phyloP scores from a whole-genome alignment of 176 grass and related monocot species.

The Metroxylon sagu region DNA sequence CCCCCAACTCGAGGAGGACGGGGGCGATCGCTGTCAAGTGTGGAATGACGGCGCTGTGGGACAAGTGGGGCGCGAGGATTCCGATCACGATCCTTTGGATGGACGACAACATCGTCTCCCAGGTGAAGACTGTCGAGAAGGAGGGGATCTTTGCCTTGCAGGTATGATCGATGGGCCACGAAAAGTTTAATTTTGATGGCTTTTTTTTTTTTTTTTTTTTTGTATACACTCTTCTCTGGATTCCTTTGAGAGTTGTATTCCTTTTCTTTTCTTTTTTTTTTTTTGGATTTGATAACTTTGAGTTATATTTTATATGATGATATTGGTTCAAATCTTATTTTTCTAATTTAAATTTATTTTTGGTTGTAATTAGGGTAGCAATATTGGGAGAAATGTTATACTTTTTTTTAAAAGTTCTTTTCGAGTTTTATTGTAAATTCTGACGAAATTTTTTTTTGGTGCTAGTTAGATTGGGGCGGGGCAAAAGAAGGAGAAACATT shows the following conservation, averaged over 20 bases:
- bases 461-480: conserved; percentile 76
- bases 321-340: too few relatives aligned
- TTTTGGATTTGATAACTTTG: too few relatives aligned
- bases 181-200: neutral
- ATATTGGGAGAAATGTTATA: too few relatives aligned
- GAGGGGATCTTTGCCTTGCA: conserved; percentile 82
- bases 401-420: neutral
- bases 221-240: too few relatives aligned
- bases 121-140: conserved; percentile 91
- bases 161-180: conserved; percentile 16
- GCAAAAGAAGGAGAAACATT: conserved; percentile 99
- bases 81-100: conserved; percentile 87
- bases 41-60: conserved; percentile 92
- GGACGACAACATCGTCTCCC: conserved; percentile 88
- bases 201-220: too few relatives aligned
- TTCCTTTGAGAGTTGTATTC: too few relatives aligned
- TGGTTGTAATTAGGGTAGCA: too few relatives aligned
- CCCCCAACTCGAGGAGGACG: conserved; percentile 50
- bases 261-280: too few relatives aligned
- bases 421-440: conserved; percentile 22
- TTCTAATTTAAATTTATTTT: too few relatives aligned
- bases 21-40: conserved; percentile 89
- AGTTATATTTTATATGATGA: too few relatives aligned
- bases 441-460: conserved; percentile 19
- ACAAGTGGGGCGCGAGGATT: conserved; percentile 93